Percentiles rank a stretch among this genome's conserved stretches.
These are phyloP conservation scores for Xylaria hypoxylon DNA, from an alignment of 2,329 filamentous ascomycete species.

Conservation along the genomic window DNA sequence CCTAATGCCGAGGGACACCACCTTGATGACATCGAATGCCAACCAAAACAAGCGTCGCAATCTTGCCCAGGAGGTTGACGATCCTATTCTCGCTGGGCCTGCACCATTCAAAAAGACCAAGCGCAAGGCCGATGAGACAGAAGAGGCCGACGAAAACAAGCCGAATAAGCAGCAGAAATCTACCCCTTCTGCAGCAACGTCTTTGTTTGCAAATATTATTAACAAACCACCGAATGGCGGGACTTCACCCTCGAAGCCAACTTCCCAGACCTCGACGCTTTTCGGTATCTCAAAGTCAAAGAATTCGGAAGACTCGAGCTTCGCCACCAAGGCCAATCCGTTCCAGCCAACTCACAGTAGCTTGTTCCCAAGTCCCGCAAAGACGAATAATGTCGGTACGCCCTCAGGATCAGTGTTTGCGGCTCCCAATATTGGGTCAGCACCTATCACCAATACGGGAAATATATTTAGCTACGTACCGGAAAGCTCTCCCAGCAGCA, in stretches of 20 bases:
- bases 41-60: conserved; percentile 64
- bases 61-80: conserved; percentile 54
- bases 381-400: conserved; percentile 47
- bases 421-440: conserved; percentile 43
- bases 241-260: conserved; percentile 45
- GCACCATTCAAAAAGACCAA: conserved; percentile 61
- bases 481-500: conserved; percentile 67
- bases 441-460: conserved; percentile 46
- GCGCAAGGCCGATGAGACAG: conserved; percentile 61
- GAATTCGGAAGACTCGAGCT: conserved; percentile 47
- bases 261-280: conserved; percentile 36
- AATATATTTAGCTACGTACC: conserved; percentile 73
- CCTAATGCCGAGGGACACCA: conserved; percentile 53
- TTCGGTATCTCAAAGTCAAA: conserved; percentile 41
- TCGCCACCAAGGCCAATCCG: conserved; percentile 48
- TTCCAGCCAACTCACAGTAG: conserved; percentile 54
- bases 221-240: conserved; percentile 59
- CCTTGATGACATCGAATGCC: conserved; percentile 52
- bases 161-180: conserved; percentile 64
- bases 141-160: conserved; percentile 60
- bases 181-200: conserved; percentile 65
- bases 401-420: conserved; percentile 45
- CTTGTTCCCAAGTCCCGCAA: conserved; percentile 56
- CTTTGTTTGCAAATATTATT: conserved; percentile 68
- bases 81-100: conserved; percentile 52